phyloP scores from a whole-genome alignment of 257 asterid genomes.

The Gynochthodes officinalis region DNA sequence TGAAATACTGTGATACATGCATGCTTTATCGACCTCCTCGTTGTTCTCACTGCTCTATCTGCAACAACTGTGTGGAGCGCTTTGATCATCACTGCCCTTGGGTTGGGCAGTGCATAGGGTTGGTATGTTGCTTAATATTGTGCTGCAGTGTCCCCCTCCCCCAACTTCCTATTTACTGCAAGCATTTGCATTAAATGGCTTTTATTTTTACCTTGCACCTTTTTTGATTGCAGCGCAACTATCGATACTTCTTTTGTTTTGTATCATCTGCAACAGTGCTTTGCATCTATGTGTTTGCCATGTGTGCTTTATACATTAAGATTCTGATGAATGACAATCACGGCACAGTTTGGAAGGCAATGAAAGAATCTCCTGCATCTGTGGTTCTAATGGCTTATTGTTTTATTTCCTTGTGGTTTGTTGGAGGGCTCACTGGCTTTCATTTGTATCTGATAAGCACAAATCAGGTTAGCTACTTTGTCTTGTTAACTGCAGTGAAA shows the following conservation, averaged over 20 bases:
- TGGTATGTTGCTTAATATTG: slow-evolving; percentile 44
- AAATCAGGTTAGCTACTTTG: slow-evolving; percentile 69
- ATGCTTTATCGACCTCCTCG: slow-evolving; percentile 99
- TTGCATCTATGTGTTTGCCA: slow-evolving; percentile 81
- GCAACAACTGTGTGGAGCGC: slow-evolving; percentile 95
- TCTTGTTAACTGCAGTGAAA: slow-evolving; percentile 11
- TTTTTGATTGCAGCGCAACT: slow-evolving; percentile 79
- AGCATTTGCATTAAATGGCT: not conserved
- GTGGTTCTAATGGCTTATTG: slow-evolving; percentile 79
- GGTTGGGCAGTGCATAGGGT: slow-evolving; percentile 98
- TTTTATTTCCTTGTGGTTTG: slow-evolving; percentile 96
- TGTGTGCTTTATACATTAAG: slow-evolving; percentile 86
- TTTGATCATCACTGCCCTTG: slow-evolving; percentile 99
- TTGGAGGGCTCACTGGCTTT: slow-evolving; percentile 98
- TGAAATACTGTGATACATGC: slow-evolving; percentile 97
- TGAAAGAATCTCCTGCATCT: slow-evolving; percentile 95
- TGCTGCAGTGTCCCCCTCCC: not conserved
- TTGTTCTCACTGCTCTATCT: slow-evolving; percentile 97
- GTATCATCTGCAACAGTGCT: slow-evolving; percentile 89
- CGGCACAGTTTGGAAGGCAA: slow-evolving; percentile 89
- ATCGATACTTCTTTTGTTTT: slow-evolving; percentile 89
- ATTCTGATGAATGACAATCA: slow-evolving; percentile 76
- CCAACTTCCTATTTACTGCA: not conserved
- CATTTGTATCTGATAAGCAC: slow-evolving; percentile 87
- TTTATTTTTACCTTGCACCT: slow-evolving; percentile 8